Percentiles rank a stretch among this genome's conserved stretches.
These are phyloP conservation scores for Chytridiales sp. DNA, from an alignment of 371 early-diverging fungal species.

Conservation along the genomic window DNA sequence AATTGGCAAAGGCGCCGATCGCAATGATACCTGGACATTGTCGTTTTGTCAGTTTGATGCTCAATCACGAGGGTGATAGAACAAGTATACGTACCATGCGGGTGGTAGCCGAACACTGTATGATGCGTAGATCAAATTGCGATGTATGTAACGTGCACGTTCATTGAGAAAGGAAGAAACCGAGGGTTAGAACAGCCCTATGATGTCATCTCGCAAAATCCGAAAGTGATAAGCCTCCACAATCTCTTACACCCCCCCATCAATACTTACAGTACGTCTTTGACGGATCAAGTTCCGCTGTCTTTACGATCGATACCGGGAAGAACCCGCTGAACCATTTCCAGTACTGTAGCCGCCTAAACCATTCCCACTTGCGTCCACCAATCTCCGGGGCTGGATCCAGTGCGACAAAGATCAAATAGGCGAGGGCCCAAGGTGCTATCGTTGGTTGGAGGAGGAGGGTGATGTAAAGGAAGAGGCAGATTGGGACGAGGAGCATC, in stretches of 20 bases:
- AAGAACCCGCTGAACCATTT: slow-evolving; percentile 76
- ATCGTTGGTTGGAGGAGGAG: slow-evolving; percentile 46
- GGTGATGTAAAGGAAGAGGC: slow-evolving; percentile 35
- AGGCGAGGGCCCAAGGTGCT: slow-evolving; percentile 65
- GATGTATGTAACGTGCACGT: background rate
- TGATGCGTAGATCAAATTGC: background rate
- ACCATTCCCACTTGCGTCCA: slow-evolving; percentile 63
- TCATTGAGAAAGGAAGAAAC: background rate
- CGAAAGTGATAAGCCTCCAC: background rate
- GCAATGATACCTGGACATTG: slow-evolving; percentile 61
- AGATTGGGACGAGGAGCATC: slow-evolving; percentile 54
- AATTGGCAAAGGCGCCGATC: slow-evolving; percentile 75
- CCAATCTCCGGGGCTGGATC: slow-evolving; percentile 57
- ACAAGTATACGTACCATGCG: too few relatives aligned
- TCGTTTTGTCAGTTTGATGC: too few relatives aligned
- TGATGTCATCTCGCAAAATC: background rate
- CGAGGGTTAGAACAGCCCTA: background rate
- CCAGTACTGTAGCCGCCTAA: slow-evolving; percentile 64
- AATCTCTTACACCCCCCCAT: slow-evolving; percentile 52
- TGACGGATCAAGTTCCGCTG: slow-evolving; percentile 69
- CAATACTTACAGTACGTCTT: slow-evolving; percentile 51
- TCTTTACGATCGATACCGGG: slow-evolving; percentile 72
- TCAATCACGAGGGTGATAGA: too few relatives aligned
- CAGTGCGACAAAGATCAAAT: slow-evolving; percentile 56
- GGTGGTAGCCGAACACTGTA: slow-evolving; percentile 42